Evolutionary conservation across 768 basidiomycete genomes (phyloP).

Genomic region (Nidula microcarpa): DNA sequence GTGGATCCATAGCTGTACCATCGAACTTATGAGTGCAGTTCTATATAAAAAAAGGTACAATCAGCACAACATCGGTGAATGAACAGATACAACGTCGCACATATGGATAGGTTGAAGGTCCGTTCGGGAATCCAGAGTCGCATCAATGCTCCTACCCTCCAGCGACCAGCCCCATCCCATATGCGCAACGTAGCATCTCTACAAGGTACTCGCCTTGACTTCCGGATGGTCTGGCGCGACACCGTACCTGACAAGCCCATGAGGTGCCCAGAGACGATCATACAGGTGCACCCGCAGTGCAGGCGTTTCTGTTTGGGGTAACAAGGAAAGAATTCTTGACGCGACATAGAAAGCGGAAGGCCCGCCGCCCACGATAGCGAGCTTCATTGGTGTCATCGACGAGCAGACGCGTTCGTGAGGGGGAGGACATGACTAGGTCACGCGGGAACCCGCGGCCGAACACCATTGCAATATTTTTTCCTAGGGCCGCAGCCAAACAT

Average conservation of each 20-base stretch:
- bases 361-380: constrained; percentile 91
- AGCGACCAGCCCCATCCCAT: no score
- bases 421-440: no score
- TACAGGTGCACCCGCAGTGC: constrained; percentile 74
- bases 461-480: no score
- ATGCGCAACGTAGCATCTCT: not conserved
- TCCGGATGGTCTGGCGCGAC: constrained; percentile 99
- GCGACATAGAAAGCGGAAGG: constrained; percentile 98
- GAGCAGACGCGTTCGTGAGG: no score
- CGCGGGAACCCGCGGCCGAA: no score
- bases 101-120: not conserved
- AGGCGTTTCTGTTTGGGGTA: constrained; percentile 34
- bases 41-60: constrained; percentile 43
- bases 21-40: constrained; percentile 98
- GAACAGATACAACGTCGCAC: not conserved
- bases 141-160: no score
- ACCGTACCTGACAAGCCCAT: constrained; percentile 92
- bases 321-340: constrained; percentile 70
- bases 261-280: constrained; percentile 91
- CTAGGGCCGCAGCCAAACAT: no score
- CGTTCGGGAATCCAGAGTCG: no score
- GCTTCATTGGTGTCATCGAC: constrained; percentile 42
- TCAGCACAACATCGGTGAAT: not conserved
- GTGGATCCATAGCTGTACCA: constrained; percentile 67
- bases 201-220: constrained; percentile 67